Evolutionary conservation across 257 asterid species (phyloP).

Genomic region (Oldenlandia corymbosa): DNA sequence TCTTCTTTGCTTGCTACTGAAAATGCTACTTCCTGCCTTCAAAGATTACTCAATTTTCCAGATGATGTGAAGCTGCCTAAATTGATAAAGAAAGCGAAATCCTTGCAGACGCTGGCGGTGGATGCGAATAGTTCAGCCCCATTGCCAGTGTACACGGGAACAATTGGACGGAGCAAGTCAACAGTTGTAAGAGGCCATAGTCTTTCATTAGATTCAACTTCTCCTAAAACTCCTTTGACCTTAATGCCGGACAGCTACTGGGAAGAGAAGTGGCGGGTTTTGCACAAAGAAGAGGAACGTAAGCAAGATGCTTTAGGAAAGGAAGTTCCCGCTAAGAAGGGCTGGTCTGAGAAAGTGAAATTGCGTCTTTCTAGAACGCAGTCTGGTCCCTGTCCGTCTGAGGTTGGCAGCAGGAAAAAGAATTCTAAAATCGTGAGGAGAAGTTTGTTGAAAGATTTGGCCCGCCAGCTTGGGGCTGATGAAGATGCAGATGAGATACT

Average conservation of each 20-base stretch:
- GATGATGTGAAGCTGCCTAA: conserved; percentile 48
- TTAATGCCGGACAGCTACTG: conserved; percentile 66
- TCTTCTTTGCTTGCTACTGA: conserved; percentile 85
- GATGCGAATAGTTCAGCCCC: conserved; percentile 52
- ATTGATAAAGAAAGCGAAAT: conserved; percentile 59
- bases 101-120: conserved; percentile 60
- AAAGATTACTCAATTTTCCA: conserved; percentile 74
- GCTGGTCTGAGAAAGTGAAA: conserved; percentile 68
- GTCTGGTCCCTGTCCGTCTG: conserved; percentile 56
- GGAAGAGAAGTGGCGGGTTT: conserved; percentile 89
- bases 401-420: conserved; percentile 27
- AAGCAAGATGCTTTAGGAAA: conserved; percentile 27
- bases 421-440: conserved; percentile 53
- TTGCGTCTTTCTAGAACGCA: conserved; percentile 52
- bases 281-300: conserved; percentile 62
- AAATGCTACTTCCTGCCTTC: conserved; percentile 77
- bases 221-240: conserved; percentile 54
- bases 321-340: conserved; percentile 36
- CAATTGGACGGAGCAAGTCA: conserved; percentile 37
- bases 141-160: conserved; percentile 33
- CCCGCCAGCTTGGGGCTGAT: conserved; percentile 52
- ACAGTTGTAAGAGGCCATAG: conserved; percentile 48
- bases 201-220: conserved; percentile 46
- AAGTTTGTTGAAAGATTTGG: conserved; percentile 62
- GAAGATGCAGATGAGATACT: conserved; percentile 28